Evolutionary conservation across 176 grass and related monocot genomes (phyloP).

Genomic region (Elaeis guineensis): DNA sequence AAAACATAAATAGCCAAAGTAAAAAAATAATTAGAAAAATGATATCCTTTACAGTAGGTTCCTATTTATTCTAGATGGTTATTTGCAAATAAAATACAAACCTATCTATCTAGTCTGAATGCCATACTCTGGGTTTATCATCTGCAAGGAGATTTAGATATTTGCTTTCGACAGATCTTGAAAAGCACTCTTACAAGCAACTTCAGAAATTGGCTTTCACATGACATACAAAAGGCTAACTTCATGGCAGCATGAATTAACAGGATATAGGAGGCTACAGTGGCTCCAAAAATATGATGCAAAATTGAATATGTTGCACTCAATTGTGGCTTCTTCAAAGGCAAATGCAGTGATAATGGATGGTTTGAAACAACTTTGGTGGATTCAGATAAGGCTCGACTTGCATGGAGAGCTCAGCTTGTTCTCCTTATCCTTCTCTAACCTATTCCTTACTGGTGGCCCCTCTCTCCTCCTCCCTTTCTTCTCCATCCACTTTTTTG

Average conservation of each 20-base stretch:
- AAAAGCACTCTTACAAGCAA: too few species aligned
- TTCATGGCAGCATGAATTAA: slow-evolving; percentile 47
- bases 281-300: slow-evolving; percentile 51
- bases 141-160: neutral
- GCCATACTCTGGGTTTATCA: neutral
- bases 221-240: slow-evolving; percentile 46
- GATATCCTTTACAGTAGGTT: too few species aligned
- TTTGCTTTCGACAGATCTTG: too few species aligned
- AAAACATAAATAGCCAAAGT: too few species aligned
- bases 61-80: too few species aligned
- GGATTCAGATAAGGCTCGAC: slow-evolving; percentile 13
- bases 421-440: too few species aligned
- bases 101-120: neutral
- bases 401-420: slow-evolving; percentile 37
- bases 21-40: too few species aligned
- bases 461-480: too few species aligned
- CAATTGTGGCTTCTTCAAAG: slow-evolving; percentile 74
- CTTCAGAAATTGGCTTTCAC: slow-evolving; percentile 19
- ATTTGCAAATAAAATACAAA: too few species aligned
- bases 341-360: slow-evolving; percentile 71
- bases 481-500: too few species aligned
- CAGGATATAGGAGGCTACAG: slow-evolving; percentile 43
- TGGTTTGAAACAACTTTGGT: slow-evolving; percentile 42
- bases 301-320: slow-evolving; percentile 67
- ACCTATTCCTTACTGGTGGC: too few species aligned